Evolutionary conservation across 1,284 basidiomycete genomes (phyloP).

Genomic region (Schizophyllum commune): DNA sequence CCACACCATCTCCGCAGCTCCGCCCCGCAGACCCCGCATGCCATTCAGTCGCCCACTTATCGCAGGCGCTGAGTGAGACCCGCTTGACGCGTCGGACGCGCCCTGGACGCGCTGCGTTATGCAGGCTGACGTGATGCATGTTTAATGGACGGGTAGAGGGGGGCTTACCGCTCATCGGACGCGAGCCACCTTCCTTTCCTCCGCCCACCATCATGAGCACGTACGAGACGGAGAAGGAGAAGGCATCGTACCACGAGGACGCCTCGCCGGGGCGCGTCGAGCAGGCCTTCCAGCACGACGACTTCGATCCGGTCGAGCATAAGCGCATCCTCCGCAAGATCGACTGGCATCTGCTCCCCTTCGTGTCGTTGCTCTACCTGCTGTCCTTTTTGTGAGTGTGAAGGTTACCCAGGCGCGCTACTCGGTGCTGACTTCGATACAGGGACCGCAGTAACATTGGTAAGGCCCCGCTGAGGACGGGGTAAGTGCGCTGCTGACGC

Average conservation of each 20-base stretch:
- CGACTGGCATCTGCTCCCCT: slow-evolving; percentile 41
- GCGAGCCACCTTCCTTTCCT: not conserved
- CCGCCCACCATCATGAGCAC: not conserved
- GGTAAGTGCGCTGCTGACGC: not conserved
- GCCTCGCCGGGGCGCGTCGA: not conserved
- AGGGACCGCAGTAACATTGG: slow-evolving; percentile 32
- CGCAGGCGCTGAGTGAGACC: not conserved
- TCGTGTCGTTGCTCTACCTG: slow-evolving; percentile 52
- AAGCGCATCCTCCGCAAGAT: slow-evolving; percentile 31
- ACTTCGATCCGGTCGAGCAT: no score
- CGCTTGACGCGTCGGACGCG: not conserved
- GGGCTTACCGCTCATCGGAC: no score
- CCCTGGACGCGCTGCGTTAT: no score
- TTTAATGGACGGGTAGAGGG: no score
- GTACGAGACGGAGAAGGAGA: not conserved
- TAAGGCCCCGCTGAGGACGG: slow-evolving; percentile 5
- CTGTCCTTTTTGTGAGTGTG: slow-evolving; percentile 43
- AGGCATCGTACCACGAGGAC: not conserved
- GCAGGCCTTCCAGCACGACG: no score
- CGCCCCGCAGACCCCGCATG: not conserved
- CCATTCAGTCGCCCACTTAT: not conserved
- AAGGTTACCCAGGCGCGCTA: not conserved
- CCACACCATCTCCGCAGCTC: not conserved
- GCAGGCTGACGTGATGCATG: no score
- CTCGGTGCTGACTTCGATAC: not conserved